Evolutionary conservation across 2,329 filamentous ascomycete species (phyloP), one percentile per base, ranked within the genome.

Genomic region (Apiospora arundinis): DNA sequence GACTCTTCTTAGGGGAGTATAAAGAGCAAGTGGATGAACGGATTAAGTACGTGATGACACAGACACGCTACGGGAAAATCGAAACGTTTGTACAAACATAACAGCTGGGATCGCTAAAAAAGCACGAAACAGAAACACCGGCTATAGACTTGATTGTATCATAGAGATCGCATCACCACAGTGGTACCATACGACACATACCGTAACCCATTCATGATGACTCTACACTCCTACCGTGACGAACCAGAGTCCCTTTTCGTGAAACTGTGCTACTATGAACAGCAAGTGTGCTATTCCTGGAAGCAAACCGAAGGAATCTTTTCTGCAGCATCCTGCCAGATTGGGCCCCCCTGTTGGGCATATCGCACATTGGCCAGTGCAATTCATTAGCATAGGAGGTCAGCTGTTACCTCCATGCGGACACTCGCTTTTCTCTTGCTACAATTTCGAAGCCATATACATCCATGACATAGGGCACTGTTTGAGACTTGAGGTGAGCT

Each of bases 1-100:
- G 72, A 82, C 83, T 40, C 79, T 82, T 70, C 78, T 87, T 72
- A 78, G 85, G 75, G 83, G 21, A 21, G 16, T 37, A 6, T 37
- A 60, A 60, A 37, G 18, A 32, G 77, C 71, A 78, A 73, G 40
- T 49, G 32, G 45, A 56, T 42, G 46, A 14, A 45, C 42, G 46
- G n/a, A 32, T 40, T 5, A 48, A 48, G 67, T 23, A 25, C 37
- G 37, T 56, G 32, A 63, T 40, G 21, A n/a, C 52, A 49, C 42
- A 45, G 9, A 56, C 49, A 63, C 28, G 56, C 32, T 40, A 28
- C 56, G 28, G 32, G 12, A 60, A 37, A 37, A 4, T 32, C 4
- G 40, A 63, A 63, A 40, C 42, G 56, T 63, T 63, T 63, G 56
- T 63, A 63, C 56, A 60, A 45, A 45, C 42, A 37, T 32, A 63